Percentiles rank a stretch among this genome's conserved stretches.
phyloP scores from a whole-genome alignment of 495 filamentous ascomycete species.

The Daldinia loculata region DNA sequence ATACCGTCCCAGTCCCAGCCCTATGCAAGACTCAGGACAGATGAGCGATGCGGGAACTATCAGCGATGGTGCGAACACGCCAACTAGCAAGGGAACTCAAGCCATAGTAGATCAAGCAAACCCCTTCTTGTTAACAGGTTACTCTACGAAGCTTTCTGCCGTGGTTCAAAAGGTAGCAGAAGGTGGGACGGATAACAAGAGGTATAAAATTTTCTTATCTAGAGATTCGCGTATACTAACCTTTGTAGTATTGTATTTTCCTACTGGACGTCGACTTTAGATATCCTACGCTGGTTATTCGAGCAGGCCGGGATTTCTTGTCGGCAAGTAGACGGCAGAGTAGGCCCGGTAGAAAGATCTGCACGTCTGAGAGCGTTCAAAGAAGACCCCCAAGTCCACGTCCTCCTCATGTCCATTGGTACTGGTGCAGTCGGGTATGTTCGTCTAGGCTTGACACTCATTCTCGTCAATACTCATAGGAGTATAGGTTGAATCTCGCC shows the following conservation, averaged over 20 bases:
- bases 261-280: conserved; percentile 58
- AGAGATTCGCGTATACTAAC: neutral
- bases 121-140: neutral
- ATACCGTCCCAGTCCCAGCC: neutral
- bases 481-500: conserved; percentile 57
- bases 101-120: neutral
- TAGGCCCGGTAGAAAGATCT: conserved; percentile 38
- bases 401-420: conserved; percentile 63
- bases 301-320: conserved; percentile 40
- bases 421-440: conserved; percentile 61
- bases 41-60: neutral
- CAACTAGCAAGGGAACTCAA: neutral
- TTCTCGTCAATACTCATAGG: neutral
- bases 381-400: conserved; percentile 32
- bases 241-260: conserved; percentile 61
- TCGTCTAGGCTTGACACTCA: neutral
- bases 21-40: neutral
- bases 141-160: neutral
- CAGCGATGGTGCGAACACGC: neutral
- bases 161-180: neutral
- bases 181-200: neutral
- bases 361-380: conserved; percentile 49
- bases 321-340: conserved; percentile 2
- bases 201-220: neutral
- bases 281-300: conserved; percentile 48